Conservation (phyloP, 306 rosid species). For the Acacia acuminata region DNA sequence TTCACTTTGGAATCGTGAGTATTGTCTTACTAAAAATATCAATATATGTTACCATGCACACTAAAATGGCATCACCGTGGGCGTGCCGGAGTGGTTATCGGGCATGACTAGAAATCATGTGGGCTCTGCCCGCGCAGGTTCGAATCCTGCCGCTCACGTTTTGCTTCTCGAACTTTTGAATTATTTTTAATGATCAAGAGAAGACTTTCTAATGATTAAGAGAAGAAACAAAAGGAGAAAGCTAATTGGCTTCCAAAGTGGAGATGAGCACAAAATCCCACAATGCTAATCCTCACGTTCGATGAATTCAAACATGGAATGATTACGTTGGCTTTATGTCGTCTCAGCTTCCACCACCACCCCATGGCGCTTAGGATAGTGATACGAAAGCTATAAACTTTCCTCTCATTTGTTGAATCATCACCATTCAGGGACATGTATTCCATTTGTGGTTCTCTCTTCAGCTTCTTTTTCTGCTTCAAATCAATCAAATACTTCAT, state of each 20-base stretch:
- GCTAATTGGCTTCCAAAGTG: background rate
- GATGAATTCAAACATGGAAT: background rate
- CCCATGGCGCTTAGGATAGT: background rate
- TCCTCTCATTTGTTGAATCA: background rate
- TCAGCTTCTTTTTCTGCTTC: background rate
- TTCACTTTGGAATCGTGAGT: too few relatives aligned
- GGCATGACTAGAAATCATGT: constrained; percentile 76
- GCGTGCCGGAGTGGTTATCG: constrained; percentile 82
- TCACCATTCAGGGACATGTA: background rate
- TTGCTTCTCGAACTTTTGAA: too few relatives aligned
- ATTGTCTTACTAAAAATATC: too few relatives aligned
- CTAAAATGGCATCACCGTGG: background rate
- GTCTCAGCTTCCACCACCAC: background rate
- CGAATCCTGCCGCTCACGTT: constrained; percentile 52
- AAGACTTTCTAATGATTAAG: too few relatives aligned
- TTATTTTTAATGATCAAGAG: too few relatives aligned
- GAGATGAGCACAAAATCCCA: background rate
- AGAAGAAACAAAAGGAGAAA: too few relatives aligned
- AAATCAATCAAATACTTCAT: constrained; percentile 6
- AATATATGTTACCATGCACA: too few relatives aligned
- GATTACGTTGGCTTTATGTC: background rate
- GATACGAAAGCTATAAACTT: background rate
- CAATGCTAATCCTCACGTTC: background rate
- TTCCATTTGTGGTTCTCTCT: background rate
- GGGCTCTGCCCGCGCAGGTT: constrained; percentile 68